These are phyloP conservation scores for Wallacemonas collosoma DNA, from an alignment of 208 protist species.

Conservation along the genomic window DNA sequence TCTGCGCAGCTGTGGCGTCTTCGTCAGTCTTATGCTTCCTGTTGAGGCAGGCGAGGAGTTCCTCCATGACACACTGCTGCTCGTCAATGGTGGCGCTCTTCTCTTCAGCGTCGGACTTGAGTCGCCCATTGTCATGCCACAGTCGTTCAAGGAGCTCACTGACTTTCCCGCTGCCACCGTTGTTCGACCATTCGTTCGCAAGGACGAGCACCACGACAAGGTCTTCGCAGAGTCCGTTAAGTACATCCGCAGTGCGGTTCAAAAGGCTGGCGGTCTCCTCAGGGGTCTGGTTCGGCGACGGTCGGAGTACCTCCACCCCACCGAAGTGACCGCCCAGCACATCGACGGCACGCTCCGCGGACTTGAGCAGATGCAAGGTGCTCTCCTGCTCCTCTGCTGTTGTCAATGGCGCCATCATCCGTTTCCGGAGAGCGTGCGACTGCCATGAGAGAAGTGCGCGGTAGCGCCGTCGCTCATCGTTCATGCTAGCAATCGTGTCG, in stretches of 20 bases:
- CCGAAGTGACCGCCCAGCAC: slow-evolving; percentile 24
- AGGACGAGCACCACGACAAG: slow-evolving; percentile 47
- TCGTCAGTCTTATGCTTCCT: not conserved
- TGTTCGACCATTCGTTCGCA: slow-evolving; percentile 42
- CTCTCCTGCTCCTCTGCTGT: not conserved
- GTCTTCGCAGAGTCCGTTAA: slow-evolving; percentile 39
- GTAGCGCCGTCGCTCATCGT: slow-evolving; percentile 29
- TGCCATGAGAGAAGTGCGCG: slow-evolving; percentile 37
- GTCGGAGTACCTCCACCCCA: not conserved
- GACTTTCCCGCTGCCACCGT: slow-evolving; percentile 33
- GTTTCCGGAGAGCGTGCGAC: slow-evolving; percentile 1
- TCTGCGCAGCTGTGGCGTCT: not conserved
- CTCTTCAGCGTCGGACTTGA: slow-evolving; percentile 19
- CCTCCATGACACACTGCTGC: slow-evolving; percentile 12
- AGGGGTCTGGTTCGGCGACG: not conserved
- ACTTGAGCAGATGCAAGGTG: not conserved
- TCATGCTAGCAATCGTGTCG: slow-evolving; percentile 36
- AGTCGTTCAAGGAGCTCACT: slow-evolving; percentile 45
- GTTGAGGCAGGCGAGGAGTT: slow-evolving; percentile 5
- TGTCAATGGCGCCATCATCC: not conserved
- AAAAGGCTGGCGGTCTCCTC: not conserved
- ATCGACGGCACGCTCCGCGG: slow-evolving; percentile 26
- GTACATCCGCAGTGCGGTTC: not conserved
- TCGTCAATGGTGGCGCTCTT: slow-evolving; percentile 19
- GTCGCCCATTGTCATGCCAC: slow-evolving; percentile 28